Evolutionary conservation across 306 rosid species (phyloP).

Genomic region (Elaeagnus macrophylla): DNA sequence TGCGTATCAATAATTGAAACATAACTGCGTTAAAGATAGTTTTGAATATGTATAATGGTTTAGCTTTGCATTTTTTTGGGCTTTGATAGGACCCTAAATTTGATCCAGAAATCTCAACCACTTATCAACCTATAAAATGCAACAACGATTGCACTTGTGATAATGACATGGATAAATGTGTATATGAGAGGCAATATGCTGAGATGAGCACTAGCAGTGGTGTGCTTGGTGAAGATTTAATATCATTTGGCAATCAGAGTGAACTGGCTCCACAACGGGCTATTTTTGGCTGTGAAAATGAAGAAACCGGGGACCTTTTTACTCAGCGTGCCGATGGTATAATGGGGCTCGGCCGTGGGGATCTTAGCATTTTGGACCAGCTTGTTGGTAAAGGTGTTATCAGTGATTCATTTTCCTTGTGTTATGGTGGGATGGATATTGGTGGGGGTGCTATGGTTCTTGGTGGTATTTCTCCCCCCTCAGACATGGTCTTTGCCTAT

Average conservation of each 20-base stretch:
- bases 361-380: conserved; percentile 80
- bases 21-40: background rate
- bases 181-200: conserved; percentile 86
- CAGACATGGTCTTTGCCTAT: conserved; percentile 58
- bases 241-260: conserved; percentile 76
- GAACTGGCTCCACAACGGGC: conserved; percentile 68
- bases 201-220: conserved; percentile 91
- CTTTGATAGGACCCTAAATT: conserved; percentile 69
- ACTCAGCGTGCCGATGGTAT: conserved; percentile 94
- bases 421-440: conserved; percentile 97
- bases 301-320: conserved; percentile 82
- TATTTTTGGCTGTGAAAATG: conserved; percentile 79
- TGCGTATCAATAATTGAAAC: background rate
- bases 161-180: conserved; percentile 42
- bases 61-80: background rate
- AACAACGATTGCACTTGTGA: conserved; percentile 68
- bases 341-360: conserved; percentile 93
- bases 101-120: conserved; percentile 61
- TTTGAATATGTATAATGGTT: background rate
- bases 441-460: conserved; percentile 99
- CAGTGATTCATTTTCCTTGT: conserved; percentile 79
- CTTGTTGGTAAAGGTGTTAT: conserved; percentile 70
- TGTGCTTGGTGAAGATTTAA: conserved; percentile 73
- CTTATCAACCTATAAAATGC: conserved; percentile 73
- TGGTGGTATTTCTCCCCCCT: conserved; percentile 71